Conservation (phyloP, 257 asterid species). For the Solanum pimpinellifolium region DNA sequence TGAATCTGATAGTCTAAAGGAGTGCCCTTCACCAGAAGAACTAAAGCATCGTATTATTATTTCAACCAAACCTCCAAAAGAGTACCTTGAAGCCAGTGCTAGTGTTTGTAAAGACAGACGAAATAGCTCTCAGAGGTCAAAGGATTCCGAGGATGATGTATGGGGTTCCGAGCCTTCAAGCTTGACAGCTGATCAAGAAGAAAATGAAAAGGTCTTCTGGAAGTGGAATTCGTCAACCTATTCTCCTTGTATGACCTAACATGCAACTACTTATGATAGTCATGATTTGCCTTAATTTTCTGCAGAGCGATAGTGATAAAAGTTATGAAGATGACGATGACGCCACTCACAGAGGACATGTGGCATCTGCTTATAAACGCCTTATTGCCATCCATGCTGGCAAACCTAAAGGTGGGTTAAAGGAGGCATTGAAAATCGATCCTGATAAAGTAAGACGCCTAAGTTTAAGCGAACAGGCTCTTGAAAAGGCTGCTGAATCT, state of each 20-base stretch:
- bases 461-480: conserved; percentile 88
- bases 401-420: conserved; percentile 71
- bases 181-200: conserved; percentile 39
- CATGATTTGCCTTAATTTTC: background rate
- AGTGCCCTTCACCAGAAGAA: conserved; percentile 75
- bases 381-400: conserved; percentile 90
- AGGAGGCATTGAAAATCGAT: conserved; percentile 56
- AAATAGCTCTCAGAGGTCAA: conserved; percentile 17
- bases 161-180: conserved; percentile 80
- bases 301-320: conserved; percentile 9
- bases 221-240: background rate
- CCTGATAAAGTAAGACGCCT: conserved; percentile 77
- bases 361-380: conserved; percentile 46
- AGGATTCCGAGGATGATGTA: conserved; percentile 56
- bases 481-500: conserved; percentile 59
- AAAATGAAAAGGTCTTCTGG: conserved; percentile 31
- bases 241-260: background rate
- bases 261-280: background rate
- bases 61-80: conserved; percentile 89
- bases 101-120: conserved; percentile 22
- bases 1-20: conserved; percentile 46
- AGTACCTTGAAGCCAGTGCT: conserved; percentile 59
- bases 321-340: conserved; percentile 40
- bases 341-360: conserved; percentile 18
- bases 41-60: conserved; percentile 54